Conservation (phyloP, 495 filamentous ascomycete species). For the Penicillium steckii region DNA sequence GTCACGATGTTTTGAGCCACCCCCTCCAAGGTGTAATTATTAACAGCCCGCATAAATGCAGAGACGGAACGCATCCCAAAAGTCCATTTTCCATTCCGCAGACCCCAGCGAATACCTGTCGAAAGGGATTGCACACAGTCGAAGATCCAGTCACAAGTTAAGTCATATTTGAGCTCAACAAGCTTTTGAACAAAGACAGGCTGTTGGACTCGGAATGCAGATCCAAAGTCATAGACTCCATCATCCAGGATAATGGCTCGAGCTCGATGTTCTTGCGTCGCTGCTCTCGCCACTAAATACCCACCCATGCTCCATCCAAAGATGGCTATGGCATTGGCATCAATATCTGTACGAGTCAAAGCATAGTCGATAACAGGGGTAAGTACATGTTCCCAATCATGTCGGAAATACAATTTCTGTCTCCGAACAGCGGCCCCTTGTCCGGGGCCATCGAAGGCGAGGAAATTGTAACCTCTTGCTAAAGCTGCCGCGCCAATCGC, state of each 20-base stretch:
- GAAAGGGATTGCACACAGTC: not conserved
- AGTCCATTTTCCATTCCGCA: slow-evolving; percentile 20
- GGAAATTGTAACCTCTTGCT: slow-evolving; percentile 40
- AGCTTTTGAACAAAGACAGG: too few species aligned
- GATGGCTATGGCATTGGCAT: slow-evolving; percentile 50
- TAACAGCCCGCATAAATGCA: slow-evolving; percentile 16
- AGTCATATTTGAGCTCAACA: slow-evolving; percentile 2
- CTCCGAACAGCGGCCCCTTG: slow-evolving; percentile 34
- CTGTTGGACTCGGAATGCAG: not conserved
- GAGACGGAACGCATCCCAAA: slow-evolving; percentile 30
- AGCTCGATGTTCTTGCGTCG: slow-evolving; percentile 40
- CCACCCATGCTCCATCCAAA: slow-evolving; percentile 62
- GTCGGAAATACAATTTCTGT: slow-evolving; percentile 41
- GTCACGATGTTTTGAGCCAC: slow-evolving; percentile 21
- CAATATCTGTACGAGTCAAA: slow-evolving; percentile 33
- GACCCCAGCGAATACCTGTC: slow-evolving; percentile 13
- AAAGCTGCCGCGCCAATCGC: slow-evolving; percentile 27
- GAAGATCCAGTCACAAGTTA: not conserved
- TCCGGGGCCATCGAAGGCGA: slow-evolving; percentile 45
- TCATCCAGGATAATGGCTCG: slow-evolving; percentile 35
- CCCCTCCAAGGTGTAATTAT: slow-evolving; percentile 30
- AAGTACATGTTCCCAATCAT: slow-evolving; percentile 43
- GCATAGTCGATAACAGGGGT: slow-evolving; percentile 40
- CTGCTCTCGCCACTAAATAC: slow-evolving; percentile 44
- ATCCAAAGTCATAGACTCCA: slow-evolving; percentile 31